These are phyloP conservation scores for Coniosporium apollinis DNA, from an alignment of 495 filamentous ascomycete genomes.

Conservation along the genomic window DNA sequence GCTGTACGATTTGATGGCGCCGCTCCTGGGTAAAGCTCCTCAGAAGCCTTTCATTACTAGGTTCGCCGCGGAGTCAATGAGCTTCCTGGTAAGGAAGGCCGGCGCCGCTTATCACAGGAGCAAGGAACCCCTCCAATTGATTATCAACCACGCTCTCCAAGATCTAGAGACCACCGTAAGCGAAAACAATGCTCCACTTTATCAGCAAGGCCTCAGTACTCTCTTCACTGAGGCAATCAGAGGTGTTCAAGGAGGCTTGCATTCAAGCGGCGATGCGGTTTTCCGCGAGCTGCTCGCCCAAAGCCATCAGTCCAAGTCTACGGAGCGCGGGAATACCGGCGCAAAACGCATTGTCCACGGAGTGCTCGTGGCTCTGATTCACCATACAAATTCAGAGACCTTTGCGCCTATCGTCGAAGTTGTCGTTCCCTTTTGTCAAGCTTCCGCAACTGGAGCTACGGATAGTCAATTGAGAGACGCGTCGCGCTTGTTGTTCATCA, in stretches of 20 bases:
- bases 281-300: conserved; percentile 39
- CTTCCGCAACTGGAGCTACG: no score
- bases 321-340: conserved; percentile 27
- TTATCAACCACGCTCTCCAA: conserved; percentile 49
- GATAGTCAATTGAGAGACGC: no score
- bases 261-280: conserved; percentile 64
- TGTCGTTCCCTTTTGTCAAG: no score
- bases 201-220: conserved; percentile 75
- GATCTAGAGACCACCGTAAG: conserved; percentile 42
- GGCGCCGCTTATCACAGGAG: conserved; percentile 56
- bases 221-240: conserved; percentile 82
- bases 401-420: conserved; percentile 44
- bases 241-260: conserved; percentile 57
- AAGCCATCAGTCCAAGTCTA: neutral
- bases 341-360: conserved; percentile 49
- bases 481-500: conserved; percentile 49
- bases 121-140: conserved; percentile 42
- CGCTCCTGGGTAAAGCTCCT: conserved; percentile 66
- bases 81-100: conserved; percentile 82
- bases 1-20: conserved; percentile 64
- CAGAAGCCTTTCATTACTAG: conserved; percentile 71
- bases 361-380: conserved; percentile 59
- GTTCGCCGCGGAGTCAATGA: conserved; percentile 89
- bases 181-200: conserved; percentile 37
- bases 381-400: conserved; percentile 58